A percentile compares a stretch with the other conserved stretches of the same genome.
Conservation (phyloP, 306 rosid species). For the Vigna angularis region DNA sequence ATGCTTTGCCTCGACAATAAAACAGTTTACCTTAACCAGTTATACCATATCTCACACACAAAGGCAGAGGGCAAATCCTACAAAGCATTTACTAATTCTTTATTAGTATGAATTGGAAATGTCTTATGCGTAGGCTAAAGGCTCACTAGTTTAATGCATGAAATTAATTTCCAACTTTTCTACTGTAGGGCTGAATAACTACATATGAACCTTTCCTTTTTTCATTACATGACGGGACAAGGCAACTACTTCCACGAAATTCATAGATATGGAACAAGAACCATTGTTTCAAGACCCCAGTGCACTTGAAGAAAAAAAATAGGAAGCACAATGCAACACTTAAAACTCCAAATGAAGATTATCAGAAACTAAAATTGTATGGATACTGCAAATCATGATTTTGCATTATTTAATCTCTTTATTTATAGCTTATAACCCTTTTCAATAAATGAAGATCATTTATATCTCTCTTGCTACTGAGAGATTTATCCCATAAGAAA, state of each 20-base stretch:
- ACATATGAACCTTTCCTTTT: no score
- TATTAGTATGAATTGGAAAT: neutral
- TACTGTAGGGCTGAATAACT: no score
- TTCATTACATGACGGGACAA: no score
- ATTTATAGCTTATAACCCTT: conserved; percentile 23
- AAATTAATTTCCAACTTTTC: neutral
- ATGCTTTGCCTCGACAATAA: conserved; percentile 16
- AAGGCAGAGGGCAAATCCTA: neutral
- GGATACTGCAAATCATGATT: neutral
- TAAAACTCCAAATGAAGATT: conserved; percentile 26
- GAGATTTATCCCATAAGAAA: conserved; percentile 21
- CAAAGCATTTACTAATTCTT: neutral
- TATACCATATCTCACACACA: neutral
- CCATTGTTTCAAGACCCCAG: no score
- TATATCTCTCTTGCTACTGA: conserved; percentile 5
- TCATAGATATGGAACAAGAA: no score
- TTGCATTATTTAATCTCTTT: neutral
- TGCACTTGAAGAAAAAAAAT: neutral
- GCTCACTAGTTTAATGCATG: neutral
- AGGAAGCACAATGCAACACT: conserved; percentile 3
- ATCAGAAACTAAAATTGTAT: neutral
- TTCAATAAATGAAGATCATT: conserved; percentile 27
- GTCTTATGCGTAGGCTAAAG: neutral
- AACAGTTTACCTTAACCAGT: neutral
- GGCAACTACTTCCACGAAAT: no score